Conservation (phyloP, 2,329 filamentous ascomycete genomes). For the Apiospora pterosperma region DNA sequence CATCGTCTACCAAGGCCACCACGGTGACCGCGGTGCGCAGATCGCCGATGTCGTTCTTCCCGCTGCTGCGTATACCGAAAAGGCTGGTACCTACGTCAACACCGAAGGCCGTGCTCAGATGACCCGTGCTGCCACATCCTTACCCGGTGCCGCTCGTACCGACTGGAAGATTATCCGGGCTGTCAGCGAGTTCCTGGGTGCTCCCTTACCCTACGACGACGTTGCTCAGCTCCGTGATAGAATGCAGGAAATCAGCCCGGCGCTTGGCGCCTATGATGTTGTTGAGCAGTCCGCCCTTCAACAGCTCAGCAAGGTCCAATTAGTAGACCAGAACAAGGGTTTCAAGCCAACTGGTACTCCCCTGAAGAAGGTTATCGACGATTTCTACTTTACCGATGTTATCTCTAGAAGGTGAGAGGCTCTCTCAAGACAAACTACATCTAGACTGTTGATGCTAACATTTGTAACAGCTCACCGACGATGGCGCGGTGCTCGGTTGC, state of each 20-base stretch:
- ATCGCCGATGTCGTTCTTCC: conserved; percentile 92
- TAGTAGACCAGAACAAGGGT: conserved; percentile 96
- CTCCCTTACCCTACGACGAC: conserved; percentile 88
- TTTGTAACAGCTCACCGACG: conserved; percentile 76
- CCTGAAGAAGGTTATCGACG: conserved; percentile 82
- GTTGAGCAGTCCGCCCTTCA: conserved; percentile 76
- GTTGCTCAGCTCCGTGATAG: conserved; percentile 84
- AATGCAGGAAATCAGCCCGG: conserved; percentile 92
- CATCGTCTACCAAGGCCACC: conserved; percentile 96
- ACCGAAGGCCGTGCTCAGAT: conserved; percentile 96
- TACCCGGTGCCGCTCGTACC: conserved; percentile 85
- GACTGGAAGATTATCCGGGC: conserved; percentile 99
- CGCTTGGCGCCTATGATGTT: conserved; percentile 84
- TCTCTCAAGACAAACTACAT: conserved; percentile 1
- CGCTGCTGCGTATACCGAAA: conserved; percentile 95
- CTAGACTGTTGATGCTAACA: conserved; percentile 15
- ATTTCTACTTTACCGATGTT: conserved; percentile 98
- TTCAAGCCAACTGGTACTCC: conserved; percentile 67
- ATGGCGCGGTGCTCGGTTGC: conserved; percentile 97
- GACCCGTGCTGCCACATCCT: conserved; percentile 81
- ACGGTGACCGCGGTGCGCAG: conserved; percentile 90
- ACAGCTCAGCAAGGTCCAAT: conserved; percentile 84
- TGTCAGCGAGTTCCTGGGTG: conserved; percentile 83
- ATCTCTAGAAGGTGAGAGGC: conserved; percentile 85
- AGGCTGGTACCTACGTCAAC: conserved; percentile 94